These are phyloP conservation scores for Eucalyptus tenuipes DNA, from an alignment of 345 rosid genomes.

Conservation along the genomic window DNA sequence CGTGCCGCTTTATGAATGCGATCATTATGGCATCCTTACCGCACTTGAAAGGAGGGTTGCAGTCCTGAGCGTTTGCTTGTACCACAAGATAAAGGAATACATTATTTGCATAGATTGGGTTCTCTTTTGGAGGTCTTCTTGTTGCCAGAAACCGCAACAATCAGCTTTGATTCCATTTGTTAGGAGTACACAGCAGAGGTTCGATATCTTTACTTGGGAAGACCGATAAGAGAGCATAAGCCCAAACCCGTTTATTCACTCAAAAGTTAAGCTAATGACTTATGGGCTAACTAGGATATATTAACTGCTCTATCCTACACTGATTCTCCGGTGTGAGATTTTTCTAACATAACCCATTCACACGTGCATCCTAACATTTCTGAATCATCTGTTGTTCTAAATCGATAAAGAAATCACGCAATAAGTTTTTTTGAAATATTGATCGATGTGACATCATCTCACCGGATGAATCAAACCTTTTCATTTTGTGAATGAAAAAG, in stretches of 20 bases:
- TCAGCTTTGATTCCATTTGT: too few relatives aligned
- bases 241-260: fast-evolving
- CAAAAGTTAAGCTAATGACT: too few relatives aligned
- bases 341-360: too few relatives aligned
- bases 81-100: neutral
- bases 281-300: too few relatives aligned
- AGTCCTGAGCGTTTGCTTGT: neutral
- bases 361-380: too few relatives aligned
- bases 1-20: neutral
- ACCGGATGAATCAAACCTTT: neutral
- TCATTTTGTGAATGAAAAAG: neutral
- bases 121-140: neutral
- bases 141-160: too few relatives aligned
- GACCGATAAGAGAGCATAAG: too few relatives aligned
- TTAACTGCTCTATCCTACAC: fast-evolving
- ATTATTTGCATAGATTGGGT: neutral
- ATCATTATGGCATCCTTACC: neutral
- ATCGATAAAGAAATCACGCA: fast-evolving
- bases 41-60: neutral
- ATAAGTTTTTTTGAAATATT: neutral
- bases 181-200: too few relatives aligned
- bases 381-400: neutral
- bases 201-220: too few relatives aligned
- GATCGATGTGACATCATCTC: neutral
- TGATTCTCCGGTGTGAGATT: fast-evolving